A percentile compares a stretch with the other conserved stretches of the same genome.
These are phyloP conservation scores for Anthracocystis panici-leucophaei DNA, from an alignment of 1,284 basidiomycete genomes.

Conservation along the genomic window DNA sequence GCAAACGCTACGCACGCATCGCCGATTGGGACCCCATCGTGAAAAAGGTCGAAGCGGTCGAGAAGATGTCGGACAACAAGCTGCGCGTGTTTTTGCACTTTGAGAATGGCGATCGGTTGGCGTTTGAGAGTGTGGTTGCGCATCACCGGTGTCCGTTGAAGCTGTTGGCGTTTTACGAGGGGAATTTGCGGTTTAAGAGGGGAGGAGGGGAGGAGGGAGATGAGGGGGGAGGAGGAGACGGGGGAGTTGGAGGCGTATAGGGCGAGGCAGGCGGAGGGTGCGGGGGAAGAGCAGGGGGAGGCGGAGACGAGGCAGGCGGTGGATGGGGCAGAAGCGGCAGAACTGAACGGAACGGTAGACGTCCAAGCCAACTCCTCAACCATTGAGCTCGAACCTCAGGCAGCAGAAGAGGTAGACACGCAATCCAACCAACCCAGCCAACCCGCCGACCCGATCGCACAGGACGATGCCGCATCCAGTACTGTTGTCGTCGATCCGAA, in stretches of 20 bases:
- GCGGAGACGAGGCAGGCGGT: background rate
- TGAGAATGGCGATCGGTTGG: slow-evolving; percentile 35
- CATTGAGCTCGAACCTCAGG: no score
- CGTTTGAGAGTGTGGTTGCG: slow-evolving; percentile 43
- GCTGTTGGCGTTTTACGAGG: slow-evolving; percentile 55
- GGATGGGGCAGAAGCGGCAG: no score
- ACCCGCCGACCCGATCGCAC: no score
- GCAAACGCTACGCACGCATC: slow-evolving; percentile 42
- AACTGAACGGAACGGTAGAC: no score
- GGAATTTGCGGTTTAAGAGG: slow-evolving; percentile 40
- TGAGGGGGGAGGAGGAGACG: slow-evolving; percentile 19
- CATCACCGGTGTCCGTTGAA: slow-evolving; percentile 56
- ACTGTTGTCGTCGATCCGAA: no score
- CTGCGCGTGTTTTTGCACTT: slow-evolving; percentile 49
- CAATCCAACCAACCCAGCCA: no score
- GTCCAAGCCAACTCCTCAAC: no score
- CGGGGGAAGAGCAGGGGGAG: background rate
- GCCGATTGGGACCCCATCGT: slow-evolving; percentile 59
- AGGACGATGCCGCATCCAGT: no score
- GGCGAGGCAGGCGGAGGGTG: background rate
- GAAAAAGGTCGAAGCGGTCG: slow-evolving; percentile 43
- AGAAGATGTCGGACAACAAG: slow-evolving; percentile 41
- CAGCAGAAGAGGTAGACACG: no score
- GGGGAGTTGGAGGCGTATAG: slow-evolving; percentile 17
- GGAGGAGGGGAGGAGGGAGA: background rate